These are phyloP conservation scores for Amesomyces nigricolor DNA, from an alignment of 2,329 filamentous ascomycete genomes.

Conservation along the genomic window DNA sequence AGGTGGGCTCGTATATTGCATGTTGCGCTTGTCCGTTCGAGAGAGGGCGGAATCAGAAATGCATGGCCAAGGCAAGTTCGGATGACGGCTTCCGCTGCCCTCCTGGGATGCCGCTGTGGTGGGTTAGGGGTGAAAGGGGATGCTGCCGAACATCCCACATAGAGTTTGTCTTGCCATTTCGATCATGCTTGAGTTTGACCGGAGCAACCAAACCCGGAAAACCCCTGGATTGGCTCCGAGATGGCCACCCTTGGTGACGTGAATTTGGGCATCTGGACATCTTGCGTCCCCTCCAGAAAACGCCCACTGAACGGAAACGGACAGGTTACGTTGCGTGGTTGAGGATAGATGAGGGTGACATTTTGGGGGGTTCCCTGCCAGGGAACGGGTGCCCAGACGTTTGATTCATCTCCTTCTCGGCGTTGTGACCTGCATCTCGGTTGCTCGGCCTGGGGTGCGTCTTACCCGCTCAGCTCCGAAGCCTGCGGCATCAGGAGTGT, in stretches of 20 bases:
- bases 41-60: neutral
- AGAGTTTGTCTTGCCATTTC: no score
- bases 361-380: neutral
- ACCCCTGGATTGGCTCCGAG: no score
- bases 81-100: constrained; percentile 7
- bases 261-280: neutral
- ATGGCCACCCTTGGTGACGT: neutral
- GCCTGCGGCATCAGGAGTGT: neutral
- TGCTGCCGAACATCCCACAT: no score
- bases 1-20: no score
- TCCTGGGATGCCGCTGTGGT: no score
- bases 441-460: constrained; percentile 16
- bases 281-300: neutral
- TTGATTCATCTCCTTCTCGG: neutral
- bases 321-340: constrained; percentile 2
- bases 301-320: constrained; percentile 6
- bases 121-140: no score
- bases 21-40: neutral
- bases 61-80: neutral
- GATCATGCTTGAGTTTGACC: no score
- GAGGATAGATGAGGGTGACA: constrained; percentile 7
- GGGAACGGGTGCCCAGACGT: neutral
- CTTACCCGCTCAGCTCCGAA: constrained; percentile 1
- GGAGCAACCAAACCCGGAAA: no score
- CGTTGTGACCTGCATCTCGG: constrained; percentile 10